Conservation (phyloP, 2,329 filamentous ascomycete genomes). For the Diaporthe caulivora region DNA sequence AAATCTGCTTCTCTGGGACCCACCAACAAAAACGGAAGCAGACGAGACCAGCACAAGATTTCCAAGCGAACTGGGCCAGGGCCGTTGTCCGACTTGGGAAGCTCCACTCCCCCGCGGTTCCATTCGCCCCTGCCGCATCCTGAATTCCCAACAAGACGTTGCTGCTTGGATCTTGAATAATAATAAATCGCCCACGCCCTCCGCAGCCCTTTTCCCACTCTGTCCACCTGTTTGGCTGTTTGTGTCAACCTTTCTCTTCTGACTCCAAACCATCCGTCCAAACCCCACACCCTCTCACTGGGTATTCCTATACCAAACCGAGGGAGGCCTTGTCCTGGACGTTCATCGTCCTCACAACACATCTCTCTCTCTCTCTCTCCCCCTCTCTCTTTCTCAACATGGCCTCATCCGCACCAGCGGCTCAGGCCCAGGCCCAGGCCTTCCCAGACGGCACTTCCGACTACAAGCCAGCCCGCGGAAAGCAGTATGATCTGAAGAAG, state of each 20-base stretch:
- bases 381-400: slow-evolving; percentile 42
- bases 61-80: slow-evolving; percentile 26
- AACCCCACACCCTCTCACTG: neutral
- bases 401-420: slow-evolving; percentile 52
- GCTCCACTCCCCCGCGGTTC: slow-evolving; percentile 31
- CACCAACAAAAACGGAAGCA: slow-evolving; percentile 32
- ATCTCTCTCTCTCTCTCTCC: too few relatives aligned
- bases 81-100: slow-evolving; percentile 28
- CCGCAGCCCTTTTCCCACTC: neutral
- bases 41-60: slow-evolving; percentile 20
- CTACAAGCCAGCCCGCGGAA: slow-evolving; percentile 63
- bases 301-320: neutral
- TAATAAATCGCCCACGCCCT: slow-evolving; percentile 17
- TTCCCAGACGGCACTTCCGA: slow-evolving; percentile 68
- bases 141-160: slow-evolving; percentile 29
- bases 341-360: slow-evolving; percentile 18
- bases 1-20: slow-evolving; percentile 20
- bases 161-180: slow-evolving; percentile 21
- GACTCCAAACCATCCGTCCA: neutral
- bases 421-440: slow-evolving; percentile 52
- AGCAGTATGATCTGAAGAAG: slow-evolving; percentile 70
- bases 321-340: slow-evolving; percentile 27
- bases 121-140: slow-evolving; percentile 32
- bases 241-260: slow-evolving; percentile 6
- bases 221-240: neutral